phyloP scores from a whole-genome alignment of 2,329 filamentous ascomycete genomes.

The Colletotrichum filicis region DNA sequence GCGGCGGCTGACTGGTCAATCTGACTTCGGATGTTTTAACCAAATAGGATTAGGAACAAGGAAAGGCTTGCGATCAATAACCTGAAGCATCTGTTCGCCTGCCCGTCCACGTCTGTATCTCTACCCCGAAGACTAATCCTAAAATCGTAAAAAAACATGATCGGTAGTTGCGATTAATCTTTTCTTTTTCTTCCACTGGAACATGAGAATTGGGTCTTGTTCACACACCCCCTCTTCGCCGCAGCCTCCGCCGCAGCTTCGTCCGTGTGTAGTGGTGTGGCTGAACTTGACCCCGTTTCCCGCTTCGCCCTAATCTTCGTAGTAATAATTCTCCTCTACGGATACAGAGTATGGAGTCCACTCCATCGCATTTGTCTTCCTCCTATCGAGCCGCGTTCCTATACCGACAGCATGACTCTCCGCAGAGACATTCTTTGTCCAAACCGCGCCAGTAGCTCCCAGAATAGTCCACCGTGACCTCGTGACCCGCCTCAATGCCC shows the following conservation, averaged over 20 bases:
- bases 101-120: background rate
- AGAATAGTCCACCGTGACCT: constrained; percentile 69
- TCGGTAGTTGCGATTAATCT: background rate
- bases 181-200: background rate
- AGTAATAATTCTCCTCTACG: background rate
- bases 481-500: constrained; percentile 61
- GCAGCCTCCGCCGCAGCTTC: background rate
- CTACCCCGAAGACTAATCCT: constrained; percentile 1
- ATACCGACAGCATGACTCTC: constrained; percentile 62
- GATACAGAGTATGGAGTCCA: too few species aligned
- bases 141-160: constrained; percentile 4
- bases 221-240: background rate
- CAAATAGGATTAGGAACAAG: background rate
- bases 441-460: constrained; percentile 67
- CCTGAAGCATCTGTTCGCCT: background rate
- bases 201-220: background rate
- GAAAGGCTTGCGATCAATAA: background rate
- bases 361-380: too few species aligned
- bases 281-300: background rate
- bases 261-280: background rate
- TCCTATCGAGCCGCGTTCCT: constrained; percentile 28
- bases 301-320: background rate
- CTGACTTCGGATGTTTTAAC: background rate
- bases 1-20: background rate
- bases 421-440: constrained; percentile 65